Base-by-base conservation (phyloP, 305 asterid species). In the Caryopteris hybrid region DNA sequence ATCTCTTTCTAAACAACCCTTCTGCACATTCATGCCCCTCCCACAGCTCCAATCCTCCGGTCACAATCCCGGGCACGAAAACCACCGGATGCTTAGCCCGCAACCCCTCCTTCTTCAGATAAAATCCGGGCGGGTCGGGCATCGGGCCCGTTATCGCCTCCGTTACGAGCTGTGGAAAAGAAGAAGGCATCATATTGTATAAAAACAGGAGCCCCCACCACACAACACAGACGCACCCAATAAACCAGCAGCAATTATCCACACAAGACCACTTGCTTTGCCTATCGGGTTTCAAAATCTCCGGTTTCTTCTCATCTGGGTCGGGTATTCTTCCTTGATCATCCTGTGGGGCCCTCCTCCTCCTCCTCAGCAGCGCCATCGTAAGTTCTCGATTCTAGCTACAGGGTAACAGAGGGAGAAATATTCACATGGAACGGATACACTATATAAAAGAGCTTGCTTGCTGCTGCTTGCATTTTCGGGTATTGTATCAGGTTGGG, bases 1-100 rank as follows among this genome's bases (percentile, higher is more conserved):
- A 82, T 53, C 96, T 78, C 67, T 89, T 89, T 58, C 96, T 77
- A 36, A 89, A 89, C 81, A 89, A 61, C 0, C 88, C 88, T 8
- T 86, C 86, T 17, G 97, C 95, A 78, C 97, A 91, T 0, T 69
- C 69, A 69, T 82, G 96, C 3, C 97, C 97, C 69, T 91, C 97
- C 97, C 97, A 88, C 38, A 91, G 79, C 84, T 91, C 97, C 74
- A 91, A 80, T 16, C 97, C 97, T 11, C 84, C 94, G 3, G 97
- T 91, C 23, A 91, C 97, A 27, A 91, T 91, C 63, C 97, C 97
- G 2, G 97, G 97, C 18, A 91, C 88, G 56, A 91, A 91, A 21
- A 91, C 96, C 56, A 91, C 95, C 1, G 97, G 97, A 68, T 91
- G 97, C 77, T 86, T 86, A 0, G 85, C 92, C 68, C 58, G 71